phyloP scores from a whole-genome alignment of 495 filamentous ascomycete species.

The Lophiostoma macrostomum region DNA sequence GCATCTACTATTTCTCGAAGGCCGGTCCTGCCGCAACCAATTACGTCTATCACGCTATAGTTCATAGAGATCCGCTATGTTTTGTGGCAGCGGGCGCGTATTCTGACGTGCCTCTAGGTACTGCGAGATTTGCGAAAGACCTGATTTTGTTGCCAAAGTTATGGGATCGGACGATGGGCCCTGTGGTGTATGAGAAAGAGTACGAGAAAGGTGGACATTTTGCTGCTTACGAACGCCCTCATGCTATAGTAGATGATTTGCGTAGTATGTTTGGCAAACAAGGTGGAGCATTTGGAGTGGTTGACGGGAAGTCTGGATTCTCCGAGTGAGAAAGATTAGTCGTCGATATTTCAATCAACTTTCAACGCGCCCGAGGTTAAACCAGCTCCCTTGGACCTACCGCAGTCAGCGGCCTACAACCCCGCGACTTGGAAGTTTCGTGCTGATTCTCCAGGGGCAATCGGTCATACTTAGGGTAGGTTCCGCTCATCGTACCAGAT shows the following conservation, averaged over 20 bases:
- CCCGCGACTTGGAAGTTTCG: too few species aligned
- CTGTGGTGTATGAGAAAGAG: constrained; percentile 21
- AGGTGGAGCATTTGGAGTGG: too few species aligned
- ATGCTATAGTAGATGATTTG: constrained; percentile 13
- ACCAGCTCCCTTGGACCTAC: too few species aligned
- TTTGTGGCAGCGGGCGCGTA: not conserved
- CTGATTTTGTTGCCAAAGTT: constrained; percentile 12
- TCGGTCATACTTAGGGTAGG: too few species aligned
- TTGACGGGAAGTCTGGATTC: too few species aligned
- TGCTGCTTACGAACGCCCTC: constrained; percentile 19
- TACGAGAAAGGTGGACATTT: constrained; percentile 26
- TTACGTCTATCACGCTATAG: constrained; percentile 51
- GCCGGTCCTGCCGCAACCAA: constrained; percentile 49
- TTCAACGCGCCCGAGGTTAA: too few species aligned
- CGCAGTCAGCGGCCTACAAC: too few species aligned
- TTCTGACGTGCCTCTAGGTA: constrained; percentile 7
- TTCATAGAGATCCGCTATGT: too few species aligned
- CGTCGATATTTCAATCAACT: too few species aligned
- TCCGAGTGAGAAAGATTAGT: too few species aligned
- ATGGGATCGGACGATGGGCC: constrained; percentile 16
- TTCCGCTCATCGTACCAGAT: too few species aligned
- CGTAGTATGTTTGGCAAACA: constrained; percentile 11
- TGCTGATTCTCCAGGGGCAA: too few species aligned
- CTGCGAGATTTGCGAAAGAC: constrained; percentile 24
- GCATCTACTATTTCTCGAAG: constrained; percentile 49